Evolutionary conservation across 2,329 filamentous ascomycete genomes (phyloP), one percentile per base, ranked within the genome.

Genomic region (Claviceps sorghi): DNA sequence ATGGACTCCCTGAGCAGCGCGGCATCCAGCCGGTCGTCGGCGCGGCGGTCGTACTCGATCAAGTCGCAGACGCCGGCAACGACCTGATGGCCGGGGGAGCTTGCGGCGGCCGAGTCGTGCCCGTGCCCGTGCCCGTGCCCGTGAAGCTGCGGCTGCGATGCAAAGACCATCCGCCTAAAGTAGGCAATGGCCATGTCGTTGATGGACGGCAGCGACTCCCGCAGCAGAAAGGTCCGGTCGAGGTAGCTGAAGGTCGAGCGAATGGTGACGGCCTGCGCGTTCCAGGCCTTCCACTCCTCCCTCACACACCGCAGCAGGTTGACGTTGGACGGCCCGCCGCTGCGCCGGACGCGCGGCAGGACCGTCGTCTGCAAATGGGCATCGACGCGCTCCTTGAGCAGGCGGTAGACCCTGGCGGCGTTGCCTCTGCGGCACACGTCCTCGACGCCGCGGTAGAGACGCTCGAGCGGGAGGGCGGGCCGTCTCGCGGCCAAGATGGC

Each of bases 231-330:
- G 2, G 89, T 87, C 56, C 93, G 83, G 65, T 98, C 91, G 58
- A 98, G 77, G 62, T 90, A 98, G 70, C 89, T 95, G 69, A 96
- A 97, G 41, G 94, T 85, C 57, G 86, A 91, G 48, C 89, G 81
- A 50, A 98, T 79, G 15, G 83, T 82, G 19, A 55, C 45, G 69
- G 88, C 74, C 66, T 93, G 85, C 42, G 76, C 72, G 59, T 83
- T 85, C 90, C 91, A 98, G 22, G 72, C 73, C 53, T 76, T 74
- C 91, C 93, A 98, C 50, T 77, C 70, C 34, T 62, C 66, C 53
- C 77, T 60, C 2, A 80, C 71, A 40, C 63, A 68, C 60, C 75
- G 74, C 54, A 96, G 67, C 52, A 84, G 73, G 41, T 83, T 79
- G 11, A 88, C 71, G 55, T 84, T 77, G 3, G 76, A 78, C 6